phyloP scores from a whole-genome alignment of 768 basidiomycete genomes.

The Collybia mongolica region DNA sequence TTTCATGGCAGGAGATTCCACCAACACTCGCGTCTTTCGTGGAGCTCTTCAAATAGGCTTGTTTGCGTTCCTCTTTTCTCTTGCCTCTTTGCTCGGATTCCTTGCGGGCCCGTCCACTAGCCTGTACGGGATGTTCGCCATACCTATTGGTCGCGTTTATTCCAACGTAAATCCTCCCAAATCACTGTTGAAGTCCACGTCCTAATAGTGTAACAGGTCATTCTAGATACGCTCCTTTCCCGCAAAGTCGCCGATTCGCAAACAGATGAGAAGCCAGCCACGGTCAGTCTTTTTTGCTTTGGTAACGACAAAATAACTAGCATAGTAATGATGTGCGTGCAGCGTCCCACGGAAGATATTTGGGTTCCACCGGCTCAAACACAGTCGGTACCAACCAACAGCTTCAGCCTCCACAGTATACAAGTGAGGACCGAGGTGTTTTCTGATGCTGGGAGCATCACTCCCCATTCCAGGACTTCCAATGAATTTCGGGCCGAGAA shows the following conservation, averaged over 20 bases:
- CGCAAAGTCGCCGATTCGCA: background rate
- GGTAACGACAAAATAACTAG: too few relatives aligned
- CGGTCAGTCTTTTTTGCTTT: too few relatives aligned
- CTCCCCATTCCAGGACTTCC: background rate
- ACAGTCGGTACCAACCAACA: constrained; percentile 3
- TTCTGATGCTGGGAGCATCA: constrained; percentile 4
- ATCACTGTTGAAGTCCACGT: background rate
- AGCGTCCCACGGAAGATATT: constrained; percentile 5
- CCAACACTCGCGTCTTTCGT: constrained; percentile 27
- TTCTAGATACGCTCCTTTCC: constrained; percentile 16
- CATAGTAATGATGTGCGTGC: background rate
- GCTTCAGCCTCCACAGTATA: constrained; percentile 18
- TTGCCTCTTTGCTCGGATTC: constrained; percentile 30
- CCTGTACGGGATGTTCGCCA: constrained; percentile 34
- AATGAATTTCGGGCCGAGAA: background rate
- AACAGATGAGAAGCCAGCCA: too few relatives aligned
- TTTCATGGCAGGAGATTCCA: constrained; percentile 10
- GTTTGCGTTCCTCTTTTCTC: constrained; percentile 32
- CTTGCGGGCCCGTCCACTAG: constrained; percentile 23
- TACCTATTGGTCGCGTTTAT: constrained; percentile 41
- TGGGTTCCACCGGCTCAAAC: constrained; percentile 7
- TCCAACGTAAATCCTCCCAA: constrained; percentile 30
- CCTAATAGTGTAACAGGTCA: constrained; percentile 3
- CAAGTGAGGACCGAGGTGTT: constrained; percentile 16
- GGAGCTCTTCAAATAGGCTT: constrained; percentile 35